Evolutionary conservation across 2,329 filamentous ascomycete genomes (phyloP), one percentile per base, ranked within the genome.

Genomic region (Aureobasidium namibiae): DNA sequence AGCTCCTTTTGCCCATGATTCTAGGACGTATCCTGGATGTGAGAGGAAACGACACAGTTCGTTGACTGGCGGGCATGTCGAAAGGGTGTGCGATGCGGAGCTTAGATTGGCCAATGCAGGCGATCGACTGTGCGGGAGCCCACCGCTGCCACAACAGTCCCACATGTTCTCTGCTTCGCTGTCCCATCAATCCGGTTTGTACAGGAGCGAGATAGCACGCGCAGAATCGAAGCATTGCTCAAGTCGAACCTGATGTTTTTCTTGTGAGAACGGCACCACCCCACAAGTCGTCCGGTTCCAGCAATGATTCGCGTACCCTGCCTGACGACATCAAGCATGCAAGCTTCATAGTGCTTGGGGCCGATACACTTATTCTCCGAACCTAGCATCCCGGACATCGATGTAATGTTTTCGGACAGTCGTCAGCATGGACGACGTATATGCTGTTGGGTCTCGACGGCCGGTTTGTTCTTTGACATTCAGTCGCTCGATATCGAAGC

Each of bases 351-450:
- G 29, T 33, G 42, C 31, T 57, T 57, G 54, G 54, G 54, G 54
- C 54, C 54, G 54, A 57, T 57, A 57, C 54, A 57, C 54, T 48
- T 57, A 39, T 48, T 57, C 54, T 57, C 54, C 54, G 54, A 57
- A 57, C 21, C 33, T 39, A 48, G 33, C 53, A 45, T 23, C 26
- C 11, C 54, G 54, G 54, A 57, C 54, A 39, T 48, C 11, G 11
- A 31, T 29, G n/a, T 31, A 21, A 31, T 29, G 11, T 48, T 57
- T 33, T 56, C 52, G 52, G 52, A 56, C 39, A 36, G 23, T 29
- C 42, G 42, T 48, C 54, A 48, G 29, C 42, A 57, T 57, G 54
- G 21, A 1, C 14, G 10, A 39, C n/a, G 34, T 48, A 57, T 57
- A 57, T n/a, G n/a, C n/a, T 57, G 31, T 48, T 29, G 31, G 29